Base-by-base conservation (phyloP, 805 yeast species). In the Cyberlindnera xishuangbannaensis region DNA sequence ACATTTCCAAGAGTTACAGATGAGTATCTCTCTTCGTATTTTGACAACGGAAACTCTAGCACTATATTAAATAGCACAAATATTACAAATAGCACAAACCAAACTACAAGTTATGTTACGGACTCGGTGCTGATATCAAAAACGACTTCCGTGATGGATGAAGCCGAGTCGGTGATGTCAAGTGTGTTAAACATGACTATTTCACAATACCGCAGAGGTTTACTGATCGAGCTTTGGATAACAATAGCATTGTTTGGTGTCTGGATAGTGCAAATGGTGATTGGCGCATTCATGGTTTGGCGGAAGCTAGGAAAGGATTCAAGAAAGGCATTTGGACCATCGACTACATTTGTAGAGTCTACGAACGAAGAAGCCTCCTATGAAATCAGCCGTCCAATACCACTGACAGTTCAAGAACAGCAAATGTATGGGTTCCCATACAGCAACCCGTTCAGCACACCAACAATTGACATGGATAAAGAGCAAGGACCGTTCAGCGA, bases 1-100 rank as follows among this genome's bases (percentile, higher is more conserved):
- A 43, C 61, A 1, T 51, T 85, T 1, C 95, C 95, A 0, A 46
- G 64, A 26, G 55, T 78, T 12, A 62, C 62, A 29, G 54, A 53
- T 9, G 40, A 52, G 5, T 59, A 59, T 16, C 33, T 67, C 3
- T 27, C 49, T 6, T 25, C 40, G 19, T 48, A 47, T 3, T 15
- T 58, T 12, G 34, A 13, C 12, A 35, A 27, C 6, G 18, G 36
- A 19, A 22, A 29, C 20, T 25, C 39, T 27, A 18, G 28, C 12
- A 22, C 28, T 13, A n/a, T n/a, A n/a, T n/a, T n/a, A n/a, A n/a
- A n/a, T n/a, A n/a, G n/a, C n/a, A n/a, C n/a, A n/a, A n/a, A n/a
- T n/a, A n/a, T 17, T 12, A 20, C 23, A 9, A 12, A 20, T 20
- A 20, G 23, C 23, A 12, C 12, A 20, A 9, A 20, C 11, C 12